These are phyloP conservation scores for Quaeritorhiza haematococci DNA, from an alignment of 371 early-diverging fungal genomes.

Conservation along the genomic window DNA sequence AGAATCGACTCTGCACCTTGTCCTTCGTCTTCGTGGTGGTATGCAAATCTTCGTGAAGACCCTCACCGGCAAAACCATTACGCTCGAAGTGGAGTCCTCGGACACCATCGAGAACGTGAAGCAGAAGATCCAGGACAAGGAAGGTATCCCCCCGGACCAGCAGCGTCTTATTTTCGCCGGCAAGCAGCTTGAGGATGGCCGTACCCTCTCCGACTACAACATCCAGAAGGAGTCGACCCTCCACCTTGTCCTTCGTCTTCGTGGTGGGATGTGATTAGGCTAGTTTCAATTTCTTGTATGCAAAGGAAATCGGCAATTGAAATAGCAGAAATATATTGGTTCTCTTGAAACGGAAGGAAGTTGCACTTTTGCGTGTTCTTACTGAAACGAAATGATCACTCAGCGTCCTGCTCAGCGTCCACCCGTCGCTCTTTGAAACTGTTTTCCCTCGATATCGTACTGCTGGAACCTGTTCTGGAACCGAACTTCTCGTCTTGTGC, in stretches of 20 bases:
- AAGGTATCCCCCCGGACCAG: slow-evolving; percentile 85
- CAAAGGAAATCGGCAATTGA: too few species aligned
- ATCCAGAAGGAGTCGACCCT: slow-evolving; percentile 66
- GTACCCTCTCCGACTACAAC: slow-evolving; percentile 65
- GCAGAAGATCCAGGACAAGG: slow-evolving; percentile 92
- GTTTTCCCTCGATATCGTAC: too few species aligned
- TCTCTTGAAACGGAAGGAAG: too few species aligned
- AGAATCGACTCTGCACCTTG: slow-evolving; percentile 75
- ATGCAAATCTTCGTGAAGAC: slow-evolving; percentile 94
- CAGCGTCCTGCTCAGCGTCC: too few species aligned
- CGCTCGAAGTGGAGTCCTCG: slow-evolving; percentile 87
- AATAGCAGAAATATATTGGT: too few species aligned
- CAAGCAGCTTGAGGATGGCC: slow-evolving; percentile 79
- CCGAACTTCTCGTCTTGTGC: too few species aligned
- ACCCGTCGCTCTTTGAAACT: too few species aligned
- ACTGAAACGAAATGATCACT: too few species aligned
- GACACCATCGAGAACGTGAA: slow-evolving; percentile 92
- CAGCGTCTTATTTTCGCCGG: slow-evolving; percentile 83
- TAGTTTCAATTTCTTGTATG: slow-evolving; percentile 2
- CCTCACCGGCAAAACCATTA: slow-evolving; percentile 94
- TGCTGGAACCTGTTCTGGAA: too few species aligned
- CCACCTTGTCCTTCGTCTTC: slow-evolving; percentile 80
- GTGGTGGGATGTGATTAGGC: slow-evolving; percentile 59
- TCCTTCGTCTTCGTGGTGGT: slow-evolving; percentile 72
- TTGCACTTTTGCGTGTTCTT: too few species aligned